Base-by-base conservation (phyloP, 495 filamentous ascomycete species). In the Penicillium antarcticum region DNA sequence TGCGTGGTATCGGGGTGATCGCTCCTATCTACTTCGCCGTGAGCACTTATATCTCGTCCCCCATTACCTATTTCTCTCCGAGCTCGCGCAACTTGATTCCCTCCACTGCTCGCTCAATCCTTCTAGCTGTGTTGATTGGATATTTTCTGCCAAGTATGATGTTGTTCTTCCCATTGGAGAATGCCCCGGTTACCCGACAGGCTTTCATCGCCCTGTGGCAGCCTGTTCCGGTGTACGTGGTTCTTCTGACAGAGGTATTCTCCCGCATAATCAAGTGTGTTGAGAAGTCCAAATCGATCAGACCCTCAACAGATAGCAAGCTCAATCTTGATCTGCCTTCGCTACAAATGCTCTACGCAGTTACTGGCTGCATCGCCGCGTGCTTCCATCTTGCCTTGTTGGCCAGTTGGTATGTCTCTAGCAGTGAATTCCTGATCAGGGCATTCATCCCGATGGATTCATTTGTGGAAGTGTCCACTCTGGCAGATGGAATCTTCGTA, bases 1-100 rank as follows among this genome's bases (percentile, higher is more conserved):
- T 60, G 16, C 57, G 52, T 24, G 57, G 57, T 10, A 56, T 60
- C 2, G 57, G 57, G 6, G n/a, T 52, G 19, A 53, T 60, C 11
- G 57, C 53, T 10, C 57, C 57, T 13, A n/a, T 60, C 1, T 60
- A 53, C 23, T 56, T 56, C 26, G 42, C 45, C 36, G 19, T 16
- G 2, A 56, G 48, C 21, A 13, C 44, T 1, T 60, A 45, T 21
- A 13, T 35, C 3, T 60, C 57, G 3, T 32, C 53, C 0, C 23
- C 26, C 13, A 11, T 32, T 1, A 0, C 11, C 13, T 60, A 52
- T 35, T 52, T 52, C 29, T 18, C 44, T 4, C 31, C 48, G 11
- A 37, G 32, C 4, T 18, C 40, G 23, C 42, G 48, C 36, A 34
- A 13, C 3, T n/a, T 60, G 1, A 35, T 44, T 12, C 37, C 29